A percentile compares a stretch with the other conserved stretches of the same genome.
Evolutionary conservation across 768 basidiomycete genomes (phyloP).

Genomic region (Cyclocybe cylindracea): DNA sequence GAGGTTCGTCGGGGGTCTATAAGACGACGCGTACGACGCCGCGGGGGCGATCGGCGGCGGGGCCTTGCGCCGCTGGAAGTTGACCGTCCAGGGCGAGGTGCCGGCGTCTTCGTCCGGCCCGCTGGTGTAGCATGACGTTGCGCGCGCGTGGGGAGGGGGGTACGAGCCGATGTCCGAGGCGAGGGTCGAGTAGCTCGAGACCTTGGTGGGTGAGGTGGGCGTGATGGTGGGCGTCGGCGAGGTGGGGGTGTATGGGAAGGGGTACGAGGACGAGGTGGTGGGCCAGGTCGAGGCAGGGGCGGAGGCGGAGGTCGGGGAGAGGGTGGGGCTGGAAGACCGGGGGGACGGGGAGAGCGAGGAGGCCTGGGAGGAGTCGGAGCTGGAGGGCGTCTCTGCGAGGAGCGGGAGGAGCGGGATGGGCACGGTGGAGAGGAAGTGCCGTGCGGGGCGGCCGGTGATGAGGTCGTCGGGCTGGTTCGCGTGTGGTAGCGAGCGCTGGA

Average conservation of each 20-base stretch:
- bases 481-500: conserved; percentile 62
- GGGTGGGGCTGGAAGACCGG: not conserved
- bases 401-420: conserved; percentile 68
- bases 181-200: too few relatives aligned
- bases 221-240: not conserved
- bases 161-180: too few relatives aligned
- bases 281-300: not conserved
- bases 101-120: too few relatives aligned
- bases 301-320: conserved; percentile 10
- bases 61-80: conserved; percentile 11
- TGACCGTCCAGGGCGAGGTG: conserved; percentile 15
- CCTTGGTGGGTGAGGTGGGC: too few relatives aligned
- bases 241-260: not conserved
- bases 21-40: not conserved
- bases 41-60: conserved; percentile 13
- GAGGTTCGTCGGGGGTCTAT: conserved; percentile 21
- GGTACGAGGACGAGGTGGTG: too few relatives aligned
- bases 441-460: conserved; percentile 37
- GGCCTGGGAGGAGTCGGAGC: not conserved
- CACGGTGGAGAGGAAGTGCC: conserved; percentile 50
- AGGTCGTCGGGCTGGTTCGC: conserved; percentile 52
- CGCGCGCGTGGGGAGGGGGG: too few relatives aligned
- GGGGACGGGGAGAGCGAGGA: not conserved
- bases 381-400: conserved; percentile 27
- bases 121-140: not conserved